Evolutionary conservation across 192 early-diverging fungal species (phyloP).

Genomic region (Coemansia sp.): DNA sequence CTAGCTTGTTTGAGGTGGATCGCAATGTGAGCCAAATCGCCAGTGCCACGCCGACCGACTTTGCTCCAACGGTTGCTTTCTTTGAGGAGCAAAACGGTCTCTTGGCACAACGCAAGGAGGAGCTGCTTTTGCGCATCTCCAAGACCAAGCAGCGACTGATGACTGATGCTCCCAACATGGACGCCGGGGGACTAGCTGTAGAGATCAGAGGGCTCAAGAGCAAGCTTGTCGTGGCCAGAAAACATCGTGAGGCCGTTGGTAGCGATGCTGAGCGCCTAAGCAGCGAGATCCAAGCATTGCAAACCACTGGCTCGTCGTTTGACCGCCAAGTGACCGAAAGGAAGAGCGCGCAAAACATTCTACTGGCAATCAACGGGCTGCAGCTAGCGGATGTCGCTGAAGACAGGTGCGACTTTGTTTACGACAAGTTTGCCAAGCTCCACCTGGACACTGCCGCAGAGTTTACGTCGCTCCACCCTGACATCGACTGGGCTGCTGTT

Average conservation of each 20-base stretch:
- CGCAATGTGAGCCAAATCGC: constrained; percentile 29
- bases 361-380: constrained; percentile 52
- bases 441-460: constrained; percentile 40
- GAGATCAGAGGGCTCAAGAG: constrained; percentile 38
- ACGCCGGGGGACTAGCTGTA: constrained; percentile 10
- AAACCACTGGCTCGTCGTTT: constrained; percentile 29
- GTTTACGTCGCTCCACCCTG: constrained; percentile 52
- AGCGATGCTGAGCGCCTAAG: constrained; percentile 22
- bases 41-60: constrained; percentile 13
- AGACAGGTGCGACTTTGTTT: constrained; percentile 48
- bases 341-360: constrained; percentile 42
- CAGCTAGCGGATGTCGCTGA: constrained; percentile 32
- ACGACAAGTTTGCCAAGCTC: constrained; percentile 45
- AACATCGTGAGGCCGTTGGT: constrained; percentile 22
- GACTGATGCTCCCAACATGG: constrained; percentile 22
- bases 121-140: constrained; percentile 39
- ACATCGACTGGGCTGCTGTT: constrained; percentile 52
- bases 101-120: constrained; percentile 28
- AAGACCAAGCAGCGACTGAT: constrained; percentile 29
- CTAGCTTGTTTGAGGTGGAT: constrained; percentile 47
- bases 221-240: constrained; percentile 15
- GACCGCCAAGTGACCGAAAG: constrained; percentile 45
- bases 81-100: constrained; percentile 31
- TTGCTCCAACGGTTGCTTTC: constrained; percentile 15
- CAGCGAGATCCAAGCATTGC: constrained; percentile 34